phyloP scores from a whole-genome alignment of 257 asterid genomes.

The Pogostemon cablin region DNA sequence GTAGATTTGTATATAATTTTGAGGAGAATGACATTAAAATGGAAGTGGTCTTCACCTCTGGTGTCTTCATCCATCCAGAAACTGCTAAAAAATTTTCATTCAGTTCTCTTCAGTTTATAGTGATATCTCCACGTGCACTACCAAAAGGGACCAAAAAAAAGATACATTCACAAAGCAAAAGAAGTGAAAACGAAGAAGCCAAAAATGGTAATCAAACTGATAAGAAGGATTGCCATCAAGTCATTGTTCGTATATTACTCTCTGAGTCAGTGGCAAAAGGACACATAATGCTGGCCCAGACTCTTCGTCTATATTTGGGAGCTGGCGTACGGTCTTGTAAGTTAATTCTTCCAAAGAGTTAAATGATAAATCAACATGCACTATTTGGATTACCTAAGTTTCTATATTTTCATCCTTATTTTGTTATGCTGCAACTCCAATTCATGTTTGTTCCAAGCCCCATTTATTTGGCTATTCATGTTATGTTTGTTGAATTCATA shows the following conservation, averaged over 20 bases:
- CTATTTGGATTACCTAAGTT: slow-evolving; percentile 15
- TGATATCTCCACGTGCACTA: slow-evolving; percentile 56
- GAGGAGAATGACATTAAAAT: slow-evolving; percentile 56
- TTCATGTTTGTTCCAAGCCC: not conserved
- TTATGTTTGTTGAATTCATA: slow-evolving; percentile 25
- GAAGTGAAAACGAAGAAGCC: slow-evolving; percentile 51
- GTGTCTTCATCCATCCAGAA: slow-evolving; percentile 80
- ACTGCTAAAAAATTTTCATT: slow-evolving; percentile 69
- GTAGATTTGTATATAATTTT: slow-evolving; percentile 46
- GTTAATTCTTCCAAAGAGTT: slow-evolving; percentile 44
- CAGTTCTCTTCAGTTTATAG: slow-evolving; percentile 61
- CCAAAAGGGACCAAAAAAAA: slow-evolving; percentile 52
- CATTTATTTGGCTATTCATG: slow-evolving; percentile 16
- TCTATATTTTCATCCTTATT: not conserved
- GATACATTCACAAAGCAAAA: slow-evolving; percentile 46
- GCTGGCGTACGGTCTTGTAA: slow-evolving; percentile 82
- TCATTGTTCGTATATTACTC: slow-evolving; percentile 55
- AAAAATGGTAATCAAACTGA: slow-evolving; percentile 42
- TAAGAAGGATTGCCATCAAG: slow-evolving; percentile 43
- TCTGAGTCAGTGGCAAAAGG: slow-evolving; percentile 88
- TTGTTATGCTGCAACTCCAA: slow-evolving; percentile 12
- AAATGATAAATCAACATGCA: slow-evolving; percentile 5
- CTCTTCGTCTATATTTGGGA: slow-evolving; percentile 89
- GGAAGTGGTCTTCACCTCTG: slow-evolving; percentile 75
- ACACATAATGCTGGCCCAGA: slow-evolving; percentile 80